Evolutionary conservation across 108 stramenopile genomes (phyloP).

Genomic region (Cyclotella kingstonii): DNA sequence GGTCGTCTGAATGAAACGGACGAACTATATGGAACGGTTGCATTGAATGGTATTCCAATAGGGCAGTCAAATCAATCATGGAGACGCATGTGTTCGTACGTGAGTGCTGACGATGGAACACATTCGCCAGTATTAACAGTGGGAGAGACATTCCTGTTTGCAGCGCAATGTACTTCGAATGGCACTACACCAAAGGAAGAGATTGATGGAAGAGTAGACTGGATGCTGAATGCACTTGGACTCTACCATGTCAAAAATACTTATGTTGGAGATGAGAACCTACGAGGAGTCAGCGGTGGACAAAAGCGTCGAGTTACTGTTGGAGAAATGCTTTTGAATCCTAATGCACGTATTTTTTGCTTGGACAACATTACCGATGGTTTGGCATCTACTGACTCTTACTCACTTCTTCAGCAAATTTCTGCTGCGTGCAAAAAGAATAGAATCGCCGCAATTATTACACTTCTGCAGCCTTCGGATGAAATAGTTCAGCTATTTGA

Average conservation of each 20-base stretch:
- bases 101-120: conserved; percentile 26
- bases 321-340: conserved; percentile 45
- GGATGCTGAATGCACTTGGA: conserved; percentile 43
- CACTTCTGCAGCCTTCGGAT: conserved; percentile 43
- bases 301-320: conserved; percentile 58
- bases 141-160: conserved; percentile 43
- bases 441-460: conserved; percentile 14
- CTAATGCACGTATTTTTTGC: conserved; percentile 17
- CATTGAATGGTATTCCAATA: conserved; percentile 35
- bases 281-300: conserved; percentile 59
- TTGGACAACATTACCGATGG: conserved; percentile 52
- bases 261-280: conserved; percentile 67
- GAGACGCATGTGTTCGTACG: conserved; percentile 43
- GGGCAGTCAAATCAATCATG: conserved; percentile 29
- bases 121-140: conserved; percentile 50
- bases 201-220: conserved; percentile 18
- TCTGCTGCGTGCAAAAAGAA: conserved; percentile 16
- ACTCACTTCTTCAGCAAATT: conserved; percentile 22
- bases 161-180: conserved; percentile 32
- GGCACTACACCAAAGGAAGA: background rate
- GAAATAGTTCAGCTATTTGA: conserved; percentile 36
- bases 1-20: conserved; percentile 27
- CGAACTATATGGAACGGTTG: conserved; percentile 21
- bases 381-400: conserved; percentile 35
- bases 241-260: conserved; percentile 59